Base-by-base conservation (phyloP, 106 monocot species). In the Allium cepa region DNA sequence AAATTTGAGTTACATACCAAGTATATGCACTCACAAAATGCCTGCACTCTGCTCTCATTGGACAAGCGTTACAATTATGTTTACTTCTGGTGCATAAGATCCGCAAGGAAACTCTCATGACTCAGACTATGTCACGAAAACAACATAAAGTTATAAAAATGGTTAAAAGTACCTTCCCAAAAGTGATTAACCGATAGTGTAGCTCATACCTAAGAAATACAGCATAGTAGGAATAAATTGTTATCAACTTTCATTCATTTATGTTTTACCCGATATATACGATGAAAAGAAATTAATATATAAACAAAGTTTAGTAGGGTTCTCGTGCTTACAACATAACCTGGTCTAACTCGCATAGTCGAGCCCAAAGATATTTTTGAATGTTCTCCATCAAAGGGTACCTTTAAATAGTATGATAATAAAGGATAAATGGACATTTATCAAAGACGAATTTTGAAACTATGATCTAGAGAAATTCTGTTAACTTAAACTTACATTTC, bases 321-420 rank as follows among this genome's bases (percentile, higher is more conserved):
- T 50, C 26, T 26, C 16, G 63, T 74, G 22, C 59, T 71, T 84
- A 87, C 87, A 87, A 63, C 57, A 22, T 22, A 22, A 22, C 49
- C 62, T 87, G 87, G 61, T 87, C 87, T 27, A 87, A 80, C 47
- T 75, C 84, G 55, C 83, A 87, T 28, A 87, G 67, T 16, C 87
- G 83, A 70, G 83, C 83, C 83, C 87, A 83, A 15, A 87, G 78
- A 57, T 84, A 87, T 69, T 87, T 84, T 45, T 87, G 87, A 76
- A 99, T 99, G 14, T 81, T 87, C 57, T 85, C 97, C 72, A 99
- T 68, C 22, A 99, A 71, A 57, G 97, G 97, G 75, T n/a, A n/a
- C n/a, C n/a, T n/a, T n/a, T n/a, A n/a, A n/a, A n/a, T n/a, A n/a
- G n/a, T n/a, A n/a, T n/a, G n/a, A n/a, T n/a, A n/a, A n/a, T n/a